Evolutionary conservation across 129 eudicot genomes (phyloP).

Genomic region (Chrysanthemum seticuspe): DNA sequence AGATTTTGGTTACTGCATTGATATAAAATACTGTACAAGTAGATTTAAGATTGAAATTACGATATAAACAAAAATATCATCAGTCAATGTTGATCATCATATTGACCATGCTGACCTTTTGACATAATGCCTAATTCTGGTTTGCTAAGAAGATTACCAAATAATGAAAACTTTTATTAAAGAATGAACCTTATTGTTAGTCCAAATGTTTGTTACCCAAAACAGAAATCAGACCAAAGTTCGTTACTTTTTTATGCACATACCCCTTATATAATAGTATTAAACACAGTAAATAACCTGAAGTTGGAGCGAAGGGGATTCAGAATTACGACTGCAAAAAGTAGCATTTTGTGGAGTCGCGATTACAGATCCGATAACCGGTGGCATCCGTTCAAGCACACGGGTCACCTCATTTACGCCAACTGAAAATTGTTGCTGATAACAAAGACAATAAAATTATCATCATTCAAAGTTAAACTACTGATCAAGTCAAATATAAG

Average conservation of each 20-base stretch:
- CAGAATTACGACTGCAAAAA: slow-evolving; percentile 7
- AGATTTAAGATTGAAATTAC: neutral
- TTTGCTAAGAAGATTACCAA: neutral
- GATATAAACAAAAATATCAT: neutral
- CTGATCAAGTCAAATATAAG: neutral
- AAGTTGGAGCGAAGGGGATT: slow-evolving; percentile 16
- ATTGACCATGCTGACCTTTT: neutral
- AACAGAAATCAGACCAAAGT: neutral
- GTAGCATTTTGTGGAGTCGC: slow-evolving; percentile 11
- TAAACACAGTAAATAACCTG: slow-evolving; percentile 23
- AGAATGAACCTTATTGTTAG: neutral
- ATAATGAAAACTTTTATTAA: neutral
- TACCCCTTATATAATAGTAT: neutral
- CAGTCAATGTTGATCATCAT: neutral
- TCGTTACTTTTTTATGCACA: neutral
- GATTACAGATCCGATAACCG: slow-evolving; percentile 19
- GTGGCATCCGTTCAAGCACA: slow-evolving; percentile 75
- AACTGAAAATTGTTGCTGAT: slow-evolving; percentile 71
- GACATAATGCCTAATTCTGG: neutral
- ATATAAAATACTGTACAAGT: neutral
- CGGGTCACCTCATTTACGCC: slow-evolving; percentile 92
- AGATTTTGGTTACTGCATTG: neutral
- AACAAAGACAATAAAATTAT: neutral
- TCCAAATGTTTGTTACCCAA: neutral
- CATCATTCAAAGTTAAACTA: neutral